Conservation (phyloP, 2,329 filamentous ascomycete species). For the Alternaria arbusti region DNA sequence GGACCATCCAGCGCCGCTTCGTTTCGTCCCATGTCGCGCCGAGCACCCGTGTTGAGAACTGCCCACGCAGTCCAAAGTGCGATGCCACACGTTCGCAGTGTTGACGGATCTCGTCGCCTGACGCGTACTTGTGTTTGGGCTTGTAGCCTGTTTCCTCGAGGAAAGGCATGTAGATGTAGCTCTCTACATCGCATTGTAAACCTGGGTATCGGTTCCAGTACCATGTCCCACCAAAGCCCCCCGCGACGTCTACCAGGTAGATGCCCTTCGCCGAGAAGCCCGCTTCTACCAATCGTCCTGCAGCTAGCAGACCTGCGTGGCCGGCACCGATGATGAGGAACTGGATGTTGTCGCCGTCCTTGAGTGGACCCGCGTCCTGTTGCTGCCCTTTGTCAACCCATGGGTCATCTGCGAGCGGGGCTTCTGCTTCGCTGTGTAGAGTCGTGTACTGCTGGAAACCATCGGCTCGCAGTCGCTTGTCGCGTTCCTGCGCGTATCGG, state of each 20-base stretch:
- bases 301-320: not conserved
- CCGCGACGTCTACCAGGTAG: constrained; percentile 52
- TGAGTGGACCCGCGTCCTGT: not conserved
- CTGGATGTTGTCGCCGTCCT: constrained; percentile 5
- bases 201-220: constrained; percentile 59
- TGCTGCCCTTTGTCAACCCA: constrained; percentile 2
- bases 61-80: constrained; percentile 49
- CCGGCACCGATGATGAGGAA: constrained; percentile 8
- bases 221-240: constrained; percentile 57
- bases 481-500: constrained; percentile 1
- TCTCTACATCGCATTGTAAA: constrained; percentile 64
- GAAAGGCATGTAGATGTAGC: constrained; percentile 65
- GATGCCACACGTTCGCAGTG: constrained; percentile 47
- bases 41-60: constrained; percentile 27
- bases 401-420: not conserved
- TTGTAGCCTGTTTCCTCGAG: constrained; percentile 66
- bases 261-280: constrained; percentile 46
- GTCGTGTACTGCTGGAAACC: constrained; percentile 5
- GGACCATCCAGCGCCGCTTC: constrained; percentile 10
- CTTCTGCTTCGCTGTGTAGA: not conserved
- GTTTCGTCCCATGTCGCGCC: constrained; percentile 26
- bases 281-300: constrained; percentile 44
- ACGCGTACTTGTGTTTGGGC: constrained; percentile 57
- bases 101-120: constrained; percentile 54
- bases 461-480: constrained; percentile 4